Percentiles rank a stretch among this genome's conserved stretches.
These are phyloP conservation scores for Yarrowia osloensis DNA, from an alignment of 805 yeast species.

Conservation along the genomic window DNA sequence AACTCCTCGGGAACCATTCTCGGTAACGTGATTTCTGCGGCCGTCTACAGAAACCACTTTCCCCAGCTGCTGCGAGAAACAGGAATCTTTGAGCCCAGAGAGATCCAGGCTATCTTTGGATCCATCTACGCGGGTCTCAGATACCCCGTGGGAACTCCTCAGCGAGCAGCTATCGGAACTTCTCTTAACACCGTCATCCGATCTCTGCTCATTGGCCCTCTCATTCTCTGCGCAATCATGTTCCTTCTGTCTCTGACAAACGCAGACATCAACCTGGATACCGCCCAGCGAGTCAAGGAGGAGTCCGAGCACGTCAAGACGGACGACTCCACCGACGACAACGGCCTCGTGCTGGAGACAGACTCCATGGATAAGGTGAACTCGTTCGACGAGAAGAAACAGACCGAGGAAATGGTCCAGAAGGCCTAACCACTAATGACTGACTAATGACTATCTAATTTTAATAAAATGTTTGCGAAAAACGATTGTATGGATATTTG, in stretches of 20 bases:
- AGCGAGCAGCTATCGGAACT: background rate
- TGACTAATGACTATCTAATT: too few species aligned
- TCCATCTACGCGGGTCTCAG: background rate
- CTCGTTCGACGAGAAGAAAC: background rate
- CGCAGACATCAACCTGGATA: slow-evolving; percentile 6
- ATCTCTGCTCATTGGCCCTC: slow-evolving; percentile 6
- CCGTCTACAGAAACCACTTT: slow-evolving; percentile 29
- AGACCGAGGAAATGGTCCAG: background rate
- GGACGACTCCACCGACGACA: background rate
- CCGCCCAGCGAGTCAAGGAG: slow-evolving; percentile 21
- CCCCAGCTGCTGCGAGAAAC: background rate
- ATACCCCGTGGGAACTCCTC: background rate
- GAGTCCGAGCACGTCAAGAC: slow-evolving; percentile 4
- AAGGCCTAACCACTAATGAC: background rate
- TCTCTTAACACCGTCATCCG: slow-evolving; percentile 12
- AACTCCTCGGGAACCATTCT: slow-evolving; percentile 28
- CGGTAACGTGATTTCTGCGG: slow-evolving; percentile 31
- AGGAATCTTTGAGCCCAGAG: background rate
- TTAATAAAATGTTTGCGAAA: too few species aligned
- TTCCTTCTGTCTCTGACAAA: background rate
- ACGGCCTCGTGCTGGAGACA: background rate
- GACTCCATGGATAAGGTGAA: too few species aligned
- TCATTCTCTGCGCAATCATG: slow-evolving; percentile 13
- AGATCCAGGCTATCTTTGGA: background rate
- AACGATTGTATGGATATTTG: too few species aligned